Base-by-base conservation (phyloP, 768 basidiomycete genomes). In the Calocera viscosa region DNA sequence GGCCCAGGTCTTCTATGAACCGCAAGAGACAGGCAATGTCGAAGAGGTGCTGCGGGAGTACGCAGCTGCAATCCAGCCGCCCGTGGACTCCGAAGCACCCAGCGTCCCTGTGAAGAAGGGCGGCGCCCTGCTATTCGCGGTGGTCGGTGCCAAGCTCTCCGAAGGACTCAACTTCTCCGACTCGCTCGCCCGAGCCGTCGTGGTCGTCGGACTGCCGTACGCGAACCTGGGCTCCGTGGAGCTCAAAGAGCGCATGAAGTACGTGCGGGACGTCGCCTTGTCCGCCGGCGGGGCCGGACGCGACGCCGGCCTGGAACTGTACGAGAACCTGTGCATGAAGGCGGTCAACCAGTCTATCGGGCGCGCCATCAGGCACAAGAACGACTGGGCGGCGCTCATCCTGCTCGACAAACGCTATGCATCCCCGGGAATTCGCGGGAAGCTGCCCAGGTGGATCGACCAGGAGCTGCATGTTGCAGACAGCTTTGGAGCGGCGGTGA, bases 331-430 rank as follows among this genome's bases (percentile, higher is more conserved):
- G 82, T 91, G 90, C 72, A 91, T 90, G 88, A 89, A 87, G 70
- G 90, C 94, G 0, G 94, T 99, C 65, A 99, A 99, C 76, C 95
- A 99, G 75, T 92, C 90, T 66, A 96, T 99, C 68, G 95, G 94
- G 34, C 86, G 95, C 63, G 94, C 94, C 2, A 95, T 97, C 68
- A 86, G 95, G 47, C 94, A 97, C 74, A 83, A 83, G 32, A 83
- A 81, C 70, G 95, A 99, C 73, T 99, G 94, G 88, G 92, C 94
- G 1, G 85, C 89, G 0, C 82, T 99, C 63, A 80, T 97, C 64
- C 83, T 99, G 17, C 77, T 99, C 49, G 95, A 99, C 75, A 81
- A 78, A 67, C 86, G 95, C 35, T 99, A 96, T 73, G 78, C 83
- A 7, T 83, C 84, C 0, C 71, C 81, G 1, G 78, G 84, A 1